Conservation (phyloP, 352 stramenopile species). For the Nothophytophthora sp. region DNA sequence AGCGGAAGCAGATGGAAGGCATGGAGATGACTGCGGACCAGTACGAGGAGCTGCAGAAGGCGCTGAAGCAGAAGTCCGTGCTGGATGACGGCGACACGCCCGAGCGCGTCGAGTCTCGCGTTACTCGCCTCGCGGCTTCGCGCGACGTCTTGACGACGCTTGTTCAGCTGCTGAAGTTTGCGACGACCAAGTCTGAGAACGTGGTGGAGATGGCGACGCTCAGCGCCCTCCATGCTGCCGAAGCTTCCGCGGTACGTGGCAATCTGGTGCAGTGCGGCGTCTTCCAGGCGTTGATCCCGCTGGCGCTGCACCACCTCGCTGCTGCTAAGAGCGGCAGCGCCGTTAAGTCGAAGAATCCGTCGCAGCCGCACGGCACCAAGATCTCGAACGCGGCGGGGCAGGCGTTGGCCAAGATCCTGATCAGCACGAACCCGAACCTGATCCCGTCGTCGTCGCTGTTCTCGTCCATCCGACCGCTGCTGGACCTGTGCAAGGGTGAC, state of each 20-base stretch:
- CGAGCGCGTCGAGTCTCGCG: slow-evolving; percentile 67
- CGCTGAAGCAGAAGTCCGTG: slow-evolving; percentile 93
- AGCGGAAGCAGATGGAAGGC: slow-evolving; percentile 95
- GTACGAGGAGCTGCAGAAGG: slow-evolving; percentile 97
- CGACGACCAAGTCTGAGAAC: slow-evolving; percentile 73
- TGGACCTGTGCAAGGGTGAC: slow-evolving; percentile 95
- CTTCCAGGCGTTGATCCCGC: slow-evolving; percentile 71
- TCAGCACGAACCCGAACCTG: slow-evolving; percentile 96
- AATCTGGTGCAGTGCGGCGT: slow-evolving; percentile 81
- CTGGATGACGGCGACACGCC: slow-evolving; percentile 90
- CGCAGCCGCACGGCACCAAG: slow-evolving; percentile 74
- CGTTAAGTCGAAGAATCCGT: slow-evolving; percentile 42
- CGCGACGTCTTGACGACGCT: slow-evolving; percentile 72
- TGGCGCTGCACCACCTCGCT: slow-evolving; percentile 49
- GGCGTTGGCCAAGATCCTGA: slow-evolving; percentile 95
- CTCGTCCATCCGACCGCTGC: slow-evolving; percentile 81
- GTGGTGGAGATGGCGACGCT: slow-evolving; percentile 75
- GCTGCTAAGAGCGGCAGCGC: slow-evolving; percentile 15
- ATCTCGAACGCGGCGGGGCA: slow-evolving; percentile 90
- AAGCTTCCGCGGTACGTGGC: slow-evolving; percentile 63
- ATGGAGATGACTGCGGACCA: slow-evolving; percentile 97
- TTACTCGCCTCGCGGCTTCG: slow-evolving; percentile 50
- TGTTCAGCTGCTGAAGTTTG: slow-evolving; percentile 78
- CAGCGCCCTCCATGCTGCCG: slow-evolving; percentile 68
- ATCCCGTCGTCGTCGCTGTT: slow-evolving; percentile 76